These are phyloP conservation scores for Clonostachys solani DNA, from an alignment of 2,329 filamentous ascomycete genomes.

Conservation along the genomic window DNA sequence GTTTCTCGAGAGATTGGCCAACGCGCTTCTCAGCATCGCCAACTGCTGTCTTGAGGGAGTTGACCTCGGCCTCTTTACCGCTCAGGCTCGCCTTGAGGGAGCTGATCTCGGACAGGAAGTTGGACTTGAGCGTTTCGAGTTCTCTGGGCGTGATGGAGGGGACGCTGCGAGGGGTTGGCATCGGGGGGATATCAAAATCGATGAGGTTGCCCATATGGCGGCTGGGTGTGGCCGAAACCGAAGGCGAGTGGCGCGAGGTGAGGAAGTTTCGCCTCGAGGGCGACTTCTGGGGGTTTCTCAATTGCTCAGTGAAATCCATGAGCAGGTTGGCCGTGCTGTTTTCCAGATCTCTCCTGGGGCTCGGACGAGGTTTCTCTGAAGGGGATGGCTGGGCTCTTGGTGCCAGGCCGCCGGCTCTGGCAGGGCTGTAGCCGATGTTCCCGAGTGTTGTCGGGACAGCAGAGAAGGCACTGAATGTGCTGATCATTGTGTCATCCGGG, in stretches of 20 bases:
- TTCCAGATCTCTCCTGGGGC: conserved; percentile 32
- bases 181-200: conserved; percentile 82
- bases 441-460: conserved; percentile 82
- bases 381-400: conserved; percentile 30
- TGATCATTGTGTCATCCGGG: conserved; percentile 70
- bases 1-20: conserved; percentile 76
- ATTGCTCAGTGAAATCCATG: conserved; percentile 82
- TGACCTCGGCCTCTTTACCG: conserved; percentile 89
- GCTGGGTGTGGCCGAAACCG: conserved; percentile 37
- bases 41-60: conserved; percentile 81
- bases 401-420: conserved; percentile 40
- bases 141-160: conserved; percentile 90
- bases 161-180: conserved; percentile 86
- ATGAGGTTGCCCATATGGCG: conserved; percentile 63
- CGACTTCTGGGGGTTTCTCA: conserved; percentile 43
- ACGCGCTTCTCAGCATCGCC: conserved; percentile 89
- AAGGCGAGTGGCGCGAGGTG: conserved; percentile 20
- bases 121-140: conserved; percentile 86
- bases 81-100: conserved; percentile 88
- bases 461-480: conserved; percentile 85
- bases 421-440: conserved; percentile 63
- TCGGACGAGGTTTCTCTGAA: conserved; percentile 25
- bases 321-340: conserved; percentile 77
- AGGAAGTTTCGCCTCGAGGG: conserved; percentile 32
- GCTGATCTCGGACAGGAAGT: conserved; percentile 87